These are phyloP conservation scores for Umbelopsis sp. DNA, from an alignment of 192 early-diverging fungal species.

Conservation along the genomic window DNA sequence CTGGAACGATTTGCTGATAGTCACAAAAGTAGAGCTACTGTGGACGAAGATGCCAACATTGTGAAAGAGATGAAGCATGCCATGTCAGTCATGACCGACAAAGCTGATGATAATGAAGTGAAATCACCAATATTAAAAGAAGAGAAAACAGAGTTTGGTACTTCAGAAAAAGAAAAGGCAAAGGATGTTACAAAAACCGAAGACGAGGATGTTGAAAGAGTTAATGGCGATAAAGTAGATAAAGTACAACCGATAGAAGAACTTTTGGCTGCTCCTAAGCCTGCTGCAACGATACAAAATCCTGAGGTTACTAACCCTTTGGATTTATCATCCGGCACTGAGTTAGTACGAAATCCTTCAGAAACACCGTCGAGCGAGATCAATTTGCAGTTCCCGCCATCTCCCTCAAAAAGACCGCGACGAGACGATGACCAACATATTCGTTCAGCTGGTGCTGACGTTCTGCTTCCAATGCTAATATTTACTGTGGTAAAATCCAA, in stretches of 20 bases:
- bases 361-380: constrained; percentile 10
- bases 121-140: background rate
- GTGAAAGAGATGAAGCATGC: constrained; percentile 34
- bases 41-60: constrained; percentile 16
- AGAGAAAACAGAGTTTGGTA: background rate
- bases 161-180: background rate
- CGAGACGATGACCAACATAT: constrained; percentile 15
- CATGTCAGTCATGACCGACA: constrained; percentile 23
- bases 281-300: background rate
- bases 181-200: background rate
- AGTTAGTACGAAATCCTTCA: background rate
- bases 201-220: background rate
- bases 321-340: background rate
- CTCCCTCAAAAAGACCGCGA: constrained; percentile 2
- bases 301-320: background rate
- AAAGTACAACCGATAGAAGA: background rate
- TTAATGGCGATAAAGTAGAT: background rate
- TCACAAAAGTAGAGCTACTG: constrained; percentile 14
- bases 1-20: constrained; percentile 27
- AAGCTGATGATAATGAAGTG: background rate
- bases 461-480: constrained; percentile 69
- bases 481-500: constrained; percentile 69
- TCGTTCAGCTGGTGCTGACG: constrained; percentile 54
- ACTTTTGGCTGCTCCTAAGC: background rate
- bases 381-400: constrained; percentile 11